Percentiles rank a stretch among this genome's conserved stretches.
phyloP scores from a whole-genome alignment of 2,329 filamentous ascomycete species.

The Malbranchea zuffiana region DNA sequence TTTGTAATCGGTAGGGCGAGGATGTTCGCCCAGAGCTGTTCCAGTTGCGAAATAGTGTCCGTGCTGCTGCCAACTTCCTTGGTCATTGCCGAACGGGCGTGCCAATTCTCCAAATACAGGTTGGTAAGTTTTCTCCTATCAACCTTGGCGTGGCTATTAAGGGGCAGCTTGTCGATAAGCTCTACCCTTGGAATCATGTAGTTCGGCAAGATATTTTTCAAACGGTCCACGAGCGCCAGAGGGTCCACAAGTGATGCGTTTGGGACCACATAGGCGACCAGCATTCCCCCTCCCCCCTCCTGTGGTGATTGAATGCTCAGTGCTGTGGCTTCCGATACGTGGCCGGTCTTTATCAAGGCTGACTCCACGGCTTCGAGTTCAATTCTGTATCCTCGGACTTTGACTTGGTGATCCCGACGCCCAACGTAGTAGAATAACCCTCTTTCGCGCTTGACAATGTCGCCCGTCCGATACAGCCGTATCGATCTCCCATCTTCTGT shows the following conservation, averaged over 20 bases:
- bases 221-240: constrained; percentile 54
- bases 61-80: no score
- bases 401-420: constrained; percentile 70
- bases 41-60: constrained; percentile 3
- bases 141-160: constrained; percentile 65
- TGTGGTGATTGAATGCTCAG: constrained; percentile 13
- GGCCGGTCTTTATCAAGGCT: constrained; percentile 32
- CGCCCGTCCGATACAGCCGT: constrained; percentile 68
- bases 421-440: constrained; percentile 63
- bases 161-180: constrained; percentile 52
- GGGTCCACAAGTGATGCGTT: constrained; percentile 43
- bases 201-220: constrained; percentile 53
- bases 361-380: constrained; percentile 80
- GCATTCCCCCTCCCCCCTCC: constrained; percentile 11
- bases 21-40: constrained; percentile 9
- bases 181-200: constrained; percentile 64
- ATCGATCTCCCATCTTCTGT: constrained; percentile 57
- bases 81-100: no score
- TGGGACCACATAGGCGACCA: constrained; percentile 18
- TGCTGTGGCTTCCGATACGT: constrained; percentile 15
- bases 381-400: constrained; percentile 81
- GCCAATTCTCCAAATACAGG: constrained; percentile 8
- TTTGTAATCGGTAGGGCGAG: constrained; percentile 3
- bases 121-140: constrained; percentile 16
- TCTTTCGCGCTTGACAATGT: constrained; percentile 57